Evolutionary conservation across 2,329 filamentous ascomycete genomes (phyloP), one percentile per base, ranked within the genome.

Genomic region (Venturiaceae sp.): DNA sequence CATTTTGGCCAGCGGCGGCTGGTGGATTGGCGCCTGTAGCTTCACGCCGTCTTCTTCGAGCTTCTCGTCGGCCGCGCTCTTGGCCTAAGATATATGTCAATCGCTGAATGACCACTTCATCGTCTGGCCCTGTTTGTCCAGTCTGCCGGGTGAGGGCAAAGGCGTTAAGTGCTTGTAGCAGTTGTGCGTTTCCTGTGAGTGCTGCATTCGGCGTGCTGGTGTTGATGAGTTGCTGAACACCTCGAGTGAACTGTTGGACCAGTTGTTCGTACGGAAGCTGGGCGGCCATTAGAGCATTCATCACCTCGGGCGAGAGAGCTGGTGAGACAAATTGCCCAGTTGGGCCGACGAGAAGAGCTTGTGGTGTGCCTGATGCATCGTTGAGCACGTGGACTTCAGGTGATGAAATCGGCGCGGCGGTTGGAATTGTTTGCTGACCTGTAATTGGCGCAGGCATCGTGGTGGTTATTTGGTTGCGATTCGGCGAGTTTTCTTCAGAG

Each of bases 11-110:
- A 11, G 44, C 44, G 21, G 14, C 26, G 14, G 6, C 54, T 9
- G 34, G 34, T 8, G 33, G 54, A 21, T 46, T 39, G 3, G 11
- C 21, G 14, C n/a, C 13, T 63, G 62, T 44, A 64, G 39, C 21
- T 64, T 63, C n/a, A 63, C 60, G 28, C 41, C 62, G 47, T 19
- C 30, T 47, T 34, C 37, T 28, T 30, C 30, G 28, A 5, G 28
- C 21, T 5, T 50, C 28, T 9, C 55, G 26, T 19, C 44, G 55
- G 26, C 26, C 30, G 8, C 52, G 52, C n/a, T 37, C 54, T 56
- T 41, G 34, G 19, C 28, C 28, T 14, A 50, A 7, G 4, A 50
- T 50, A n/a, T 50, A 30, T 5, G 28, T 50, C 44, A 50, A 28
- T 28, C 26, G 44, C 26, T 56, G 54, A 44, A 56, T 39, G 16